These are phyloP conservation scores for Planoprotostelium fungivorum DNA, from an alignment of 78 protist species.

Conservation along the genomic window DNA sequence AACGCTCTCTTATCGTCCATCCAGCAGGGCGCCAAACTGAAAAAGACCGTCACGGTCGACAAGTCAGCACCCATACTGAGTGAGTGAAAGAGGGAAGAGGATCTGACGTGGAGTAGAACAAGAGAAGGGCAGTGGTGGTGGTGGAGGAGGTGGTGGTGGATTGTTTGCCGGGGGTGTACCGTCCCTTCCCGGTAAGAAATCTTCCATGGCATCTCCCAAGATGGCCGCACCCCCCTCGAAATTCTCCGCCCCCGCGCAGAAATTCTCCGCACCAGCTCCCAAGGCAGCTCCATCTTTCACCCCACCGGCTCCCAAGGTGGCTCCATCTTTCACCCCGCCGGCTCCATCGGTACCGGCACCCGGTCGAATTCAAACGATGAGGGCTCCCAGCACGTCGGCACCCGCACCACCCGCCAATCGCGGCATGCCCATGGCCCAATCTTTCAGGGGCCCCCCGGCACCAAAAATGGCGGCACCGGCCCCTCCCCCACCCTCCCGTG, in stretches of 20 bases:
- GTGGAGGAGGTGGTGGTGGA: not conserved
- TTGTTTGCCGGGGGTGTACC: not conserved
- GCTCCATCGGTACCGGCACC: not conserved
- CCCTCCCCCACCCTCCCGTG: not conserved
- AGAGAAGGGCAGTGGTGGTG: not conserved
- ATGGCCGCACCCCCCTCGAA: not conserved
- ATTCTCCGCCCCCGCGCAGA: not conserved
- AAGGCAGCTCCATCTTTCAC: not conserved
- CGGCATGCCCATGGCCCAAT: no score
- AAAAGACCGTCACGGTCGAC: slow-evolving; percentile 33
- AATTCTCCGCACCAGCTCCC: not conserved
- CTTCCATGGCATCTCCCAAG: not conserved
- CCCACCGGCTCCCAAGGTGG: not conserved
- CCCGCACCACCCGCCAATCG: no score
- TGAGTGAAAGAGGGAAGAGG: not conserved
- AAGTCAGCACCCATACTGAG: slow-evolving; percentile 10
- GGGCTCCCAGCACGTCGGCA: not conserved
- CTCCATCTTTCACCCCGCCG: not conserved
- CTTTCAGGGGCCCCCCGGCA: no score
- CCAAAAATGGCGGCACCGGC: not conserved
- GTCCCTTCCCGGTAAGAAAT: not conserved
- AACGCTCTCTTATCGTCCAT: slow-evolving; percentile 39
- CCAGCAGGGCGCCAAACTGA: slow-evolving; percentile 45
- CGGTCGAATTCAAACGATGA: not conserved
- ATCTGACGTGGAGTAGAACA: not conserved